Base-by-base conservation (phyloP, 2,329 filamentous ascomycete genomes). In the Colletotrichum sp. region DNA sequence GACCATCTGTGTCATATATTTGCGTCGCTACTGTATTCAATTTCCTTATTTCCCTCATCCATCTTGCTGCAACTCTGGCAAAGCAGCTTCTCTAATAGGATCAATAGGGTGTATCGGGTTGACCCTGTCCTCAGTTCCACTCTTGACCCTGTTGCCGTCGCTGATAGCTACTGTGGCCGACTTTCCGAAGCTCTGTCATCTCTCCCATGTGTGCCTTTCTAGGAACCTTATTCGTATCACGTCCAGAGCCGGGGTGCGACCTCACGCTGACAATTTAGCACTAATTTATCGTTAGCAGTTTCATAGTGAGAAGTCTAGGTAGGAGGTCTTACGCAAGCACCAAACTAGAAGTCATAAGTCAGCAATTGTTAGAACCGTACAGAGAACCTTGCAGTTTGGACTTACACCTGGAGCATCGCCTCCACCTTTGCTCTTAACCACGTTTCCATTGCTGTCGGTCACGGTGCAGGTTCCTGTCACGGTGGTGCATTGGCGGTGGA, bases 221-320 rank as follows among this genome's bases (percentile, higher is more conserved):
- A 21, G 10, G 9, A 52, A 21, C 44, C 5, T 21, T 4, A 2
- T 49, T 49, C n/a, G 16, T 13, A 21, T 52, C 10, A 2, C 44
- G 10, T 1, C n/a, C n/a, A 12, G 6, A 49, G n/a, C 44, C 44
- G 16, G 3, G 4, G 3, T 21, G n/a, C 44, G 6, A 21, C 3
- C 10, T 5, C 44, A 0, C 6, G n/a, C n/a, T 12, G 44, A 21
- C 44, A 2, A 5, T 21, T 49, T 52, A 52, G n/a, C 44, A 52
- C 44, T 52, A 21, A 13, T 21, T 4, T 5, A 13, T 52, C 6
- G 10, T 21, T 21, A 52, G 44, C 10, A 49, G 8, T 4, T 52
- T 0, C n/a, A 52, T 7, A 2, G 6, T 0, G n/a, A 1, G 10
- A 52, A 52, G 10, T 1, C 44, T n/a, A 3, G 9, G 39, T 12